These are phyloP conservation scores for Lentinula sp. DNA, from an alignment of 768 basidiomycete genomes.

Conservation along the genomic window DNA sequence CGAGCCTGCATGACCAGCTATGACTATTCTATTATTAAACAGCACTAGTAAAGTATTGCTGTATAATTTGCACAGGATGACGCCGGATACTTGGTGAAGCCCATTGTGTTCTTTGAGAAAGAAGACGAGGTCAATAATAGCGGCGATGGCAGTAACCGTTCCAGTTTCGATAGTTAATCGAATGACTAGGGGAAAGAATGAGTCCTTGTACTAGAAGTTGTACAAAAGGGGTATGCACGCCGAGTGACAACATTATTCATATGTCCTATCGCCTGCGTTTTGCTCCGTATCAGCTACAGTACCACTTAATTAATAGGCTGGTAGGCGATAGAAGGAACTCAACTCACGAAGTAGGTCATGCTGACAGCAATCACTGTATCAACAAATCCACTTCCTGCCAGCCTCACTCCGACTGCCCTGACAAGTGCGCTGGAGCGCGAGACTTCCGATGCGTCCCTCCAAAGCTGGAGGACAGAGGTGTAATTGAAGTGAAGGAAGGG, in stretches of 20 bases:
- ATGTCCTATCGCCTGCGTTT: neutral
- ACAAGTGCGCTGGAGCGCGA: neutral
- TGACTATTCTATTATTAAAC: conserved; percentile 8
- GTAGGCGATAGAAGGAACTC: too few species aligned
- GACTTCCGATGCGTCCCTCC: neutral
- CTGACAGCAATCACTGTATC: conserved; percentile 10
- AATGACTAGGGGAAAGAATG: conserved; percentile 2
- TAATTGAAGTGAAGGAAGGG: neutral
- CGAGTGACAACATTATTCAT: conserved; percentile 7
- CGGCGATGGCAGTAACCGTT: conserved; percentile 9
- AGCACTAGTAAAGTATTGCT: conserved; percentile 12
- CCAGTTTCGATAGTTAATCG: conserved; percentile 11
- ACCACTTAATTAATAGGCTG: too few species aligned
- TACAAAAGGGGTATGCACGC: neutral
- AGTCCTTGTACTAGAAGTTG: neutral
- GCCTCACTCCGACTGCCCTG: conserved; percentile 9
- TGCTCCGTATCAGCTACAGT: conserved; percentile 8
- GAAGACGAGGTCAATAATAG: conserved; percentile 11
- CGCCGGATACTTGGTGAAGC: conserved; percentile 11
- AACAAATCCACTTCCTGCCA: conserved; percentile 6
- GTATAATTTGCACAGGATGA: conserved; percentile 12
- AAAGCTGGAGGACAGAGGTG: conserved; percentile 2
- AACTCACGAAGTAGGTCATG: conserved; percentile 11
- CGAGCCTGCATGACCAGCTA: neutral
- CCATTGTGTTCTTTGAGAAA: conserved; percentile 8